phyloP scores from a whole-genome alignment of 2,329 filamentous ascomycete genomes.

The Cladophialophora exuberans region DNA sequence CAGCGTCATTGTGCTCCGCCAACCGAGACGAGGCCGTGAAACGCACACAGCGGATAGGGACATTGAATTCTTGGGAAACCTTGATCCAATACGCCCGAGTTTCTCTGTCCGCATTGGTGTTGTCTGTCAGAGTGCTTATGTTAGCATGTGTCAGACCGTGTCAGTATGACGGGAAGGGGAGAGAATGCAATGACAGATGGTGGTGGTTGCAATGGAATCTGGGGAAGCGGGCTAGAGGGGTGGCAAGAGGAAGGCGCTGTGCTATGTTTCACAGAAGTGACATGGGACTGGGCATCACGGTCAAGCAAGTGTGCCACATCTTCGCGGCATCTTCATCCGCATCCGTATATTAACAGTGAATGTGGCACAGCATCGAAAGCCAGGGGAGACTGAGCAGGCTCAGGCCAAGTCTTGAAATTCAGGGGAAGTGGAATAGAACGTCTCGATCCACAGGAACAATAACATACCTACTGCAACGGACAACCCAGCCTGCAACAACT shows the following conservation, averaged over 20 bases:
- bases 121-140: conserved; percentile 63
- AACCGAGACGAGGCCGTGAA: conserved; percentile 74
- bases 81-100: conserved; percentile 78
- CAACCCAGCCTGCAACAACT: conserved; percentile 64
- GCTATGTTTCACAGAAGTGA: not conserved
- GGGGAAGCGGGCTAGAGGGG: conserved; percentile 2
- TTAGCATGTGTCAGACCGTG: conserved; percentile 4
- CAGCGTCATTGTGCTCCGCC: conserved; percentile 83
- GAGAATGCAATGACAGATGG: too few species aligned
- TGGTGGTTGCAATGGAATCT: conserved; percentile 2
- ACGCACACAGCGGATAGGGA: conserved; percentile 83
- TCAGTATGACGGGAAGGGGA: not conserved
- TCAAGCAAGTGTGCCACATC: conserved; percentile 6
- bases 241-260: not conserved
- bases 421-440: not conserved
- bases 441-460: conserved; percentile 2
- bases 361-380: conserved; percentile 4
- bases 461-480: conserved; percentile 77
- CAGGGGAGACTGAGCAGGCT: not conserved
- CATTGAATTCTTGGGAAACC: conserved; percentile 68
- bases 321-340: not conserved
- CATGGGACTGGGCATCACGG: not conserved
- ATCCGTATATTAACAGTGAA: not conserved
- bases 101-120: conserved; percentile 86
- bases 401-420: not conserved